Conservation (phyloP, 495 filamentous ascomycete species). For the Aspergillus nanangensis region DNA sequence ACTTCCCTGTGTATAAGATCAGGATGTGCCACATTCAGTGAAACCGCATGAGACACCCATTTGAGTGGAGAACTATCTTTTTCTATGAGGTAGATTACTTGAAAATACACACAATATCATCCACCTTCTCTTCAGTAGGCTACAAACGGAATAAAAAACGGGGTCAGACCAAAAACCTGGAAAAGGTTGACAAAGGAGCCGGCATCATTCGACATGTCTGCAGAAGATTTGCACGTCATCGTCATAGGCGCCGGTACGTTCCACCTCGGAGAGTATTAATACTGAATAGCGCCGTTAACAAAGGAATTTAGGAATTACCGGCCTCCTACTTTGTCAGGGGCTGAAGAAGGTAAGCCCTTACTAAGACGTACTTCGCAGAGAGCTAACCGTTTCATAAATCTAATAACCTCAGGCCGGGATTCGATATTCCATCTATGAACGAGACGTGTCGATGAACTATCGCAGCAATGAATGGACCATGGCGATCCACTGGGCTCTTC, state of each 20-base stretch:
- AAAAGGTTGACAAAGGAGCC: too few relatives aligned
- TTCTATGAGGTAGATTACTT: too few relatives aligned
- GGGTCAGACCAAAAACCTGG: too few relatives aligned
- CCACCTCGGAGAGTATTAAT: not conserved
- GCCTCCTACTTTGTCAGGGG: not conserved
- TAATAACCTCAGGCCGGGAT: conserved; percentile 1
- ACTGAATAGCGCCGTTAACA: too few relatives aligned
- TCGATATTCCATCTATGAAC: conserved; percentile 2
- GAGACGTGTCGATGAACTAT: conserved; percentile 1
- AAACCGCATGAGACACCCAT: too few relatives aligned
- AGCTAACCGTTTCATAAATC: not conserved
- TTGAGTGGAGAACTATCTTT: too few relatives aligned
- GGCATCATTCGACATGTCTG: too few relatives aligned
- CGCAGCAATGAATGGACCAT: conserved; percentile 10
- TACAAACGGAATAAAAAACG: too few relatives aligned
- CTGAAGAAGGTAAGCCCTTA: conserved; percentile 1
- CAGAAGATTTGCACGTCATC: conserved; percentile 2
- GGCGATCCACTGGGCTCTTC: conserved; percentile 6
- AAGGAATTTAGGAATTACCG: conserved; percentile 2
- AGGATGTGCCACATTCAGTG: too few relatives aligned
- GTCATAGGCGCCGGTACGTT: conserved; percentile 1
- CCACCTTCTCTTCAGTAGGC: too few relatives aligned
- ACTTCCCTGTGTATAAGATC: too few relatives aligned
- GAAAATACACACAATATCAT: too few relatives aligned
- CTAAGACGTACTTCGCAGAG: not conserved